These are phyloP conservation scores for Smittium culicis DNA, from an alignment of 371 early-diverging fungal species.

Conservation along the genomic window DNA sequence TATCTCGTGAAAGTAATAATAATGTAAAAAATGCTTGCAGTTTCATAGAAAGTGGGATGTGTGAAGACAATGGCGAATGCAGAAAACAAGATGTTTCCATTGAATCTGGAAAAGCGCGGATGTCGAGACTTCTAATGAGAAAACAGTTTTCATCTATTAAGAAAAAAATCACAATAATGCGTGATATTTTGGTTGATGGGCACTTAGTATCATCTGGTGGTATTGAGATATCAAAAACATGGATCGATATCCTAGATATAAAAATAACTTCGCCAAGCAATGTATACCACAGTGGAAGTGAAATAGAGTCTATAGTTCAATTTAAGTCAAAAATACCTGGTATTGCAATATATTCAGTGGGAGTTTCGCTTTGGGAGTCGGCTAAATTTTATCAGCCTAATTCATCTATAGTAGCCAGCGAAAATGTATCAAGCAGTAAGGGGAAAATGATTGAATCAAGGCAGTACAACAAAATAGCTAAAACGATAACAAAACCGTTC, in stretches of 20 bases:
- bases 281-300: background rate
- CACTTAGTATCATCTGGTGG: background rate
- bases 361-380: background rate
- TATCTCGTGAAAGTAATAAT: too few relatives aligned
- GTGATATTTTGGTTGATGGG: constrained; percentile 6
- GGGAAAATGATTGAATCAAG: background rate
- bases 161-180: background rate
- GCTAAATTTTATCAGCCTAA: background rate
- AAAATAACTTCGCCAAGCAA: constrained; percentile 7
- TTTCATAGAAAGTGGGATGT: too few relatives aligned
- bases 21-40: too few relatives aligned
- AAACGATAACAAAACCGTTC: background rate
- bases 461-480: constrained; percentile 2
- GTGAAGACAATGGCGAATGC: too few relatives aligned
- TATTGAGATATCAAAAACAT: constrained; percentile 9
- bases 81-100: too few relatives aligned
- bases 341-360: constrained; percentile 1
- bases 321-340: constrained; percentile 5
- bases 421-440: constrained; percentile 5
- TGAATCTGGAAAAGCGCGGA: too few relatives aligned
- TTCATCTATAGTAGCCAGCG: background rate
- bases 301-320: constrained; percentile 4
- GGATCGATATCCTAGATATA: constrained; percentile 6
- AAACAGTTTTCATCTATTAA: background rate
- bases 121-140: background rate